phyloP scores from a whole-genome alignment of 2,329 filamentous ascomycete species.

The Ascochyta rabiei region DNA sequence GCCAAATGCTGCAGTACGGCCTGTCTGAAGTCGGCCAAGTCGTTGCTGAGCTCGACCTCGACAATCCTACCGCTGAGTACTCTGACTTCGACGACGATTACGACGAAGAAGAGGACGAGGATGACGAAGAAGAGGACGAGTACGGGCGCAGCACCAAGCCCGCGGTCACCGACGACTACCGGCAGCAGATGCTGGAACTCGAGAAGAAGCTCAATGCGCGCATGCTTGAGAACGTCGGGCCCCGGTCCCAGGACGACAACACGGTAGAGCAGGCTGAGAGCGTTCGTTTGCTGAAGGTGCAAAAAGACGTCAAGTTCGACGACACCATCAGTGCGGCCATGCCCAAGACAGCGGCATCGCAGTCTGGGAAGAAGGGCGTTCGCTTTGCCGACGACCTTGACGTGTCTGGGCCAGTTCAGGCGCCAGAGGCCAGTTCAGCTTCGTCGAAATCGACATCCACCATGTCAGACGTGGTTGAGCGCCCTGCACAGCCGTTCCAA shows the following conservation, averaged over 20 bases:
- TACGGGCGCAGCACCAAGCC: slow-evolving; percentile 74
- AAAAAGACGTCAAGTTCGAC: slow-evolving; percentile 47
- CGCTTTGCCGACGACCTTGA: slow-evolving; percentile 79
- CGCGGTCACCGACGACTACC: slow-evolving; percentile 75
- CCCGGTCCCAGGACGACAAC: slow-evolving; percentile 47
- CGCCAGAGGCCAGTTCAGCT: slow-evolving; percentile 7
- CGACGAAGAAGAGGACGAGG: slow-evolving; percentile 54
- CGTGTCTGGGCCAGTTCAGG: slow-evolving; percentile 59
- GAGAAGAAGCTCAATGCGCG: slow-evolving; percentile 74
- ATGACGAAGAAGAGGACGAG: slow-evolving; percentile 73
- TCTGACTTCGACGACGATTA: slow-evolving; percentile 58
- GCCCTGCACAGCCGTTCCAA: slow-evolving; percentile 21
- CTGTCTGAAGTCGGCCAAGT: slow-evolving; percentile 88
- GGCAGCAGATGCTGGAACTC: slow-evolving; percentile 81
- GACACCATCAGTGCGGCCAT: slow-evolving; percentile 22
- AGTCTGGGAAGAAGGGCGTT: slow-evolving; percentile 67
- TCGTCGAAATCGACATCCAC: slow-evolving; percentile 25
- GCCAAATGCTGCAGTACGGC: slow-evolving; percentile 90
- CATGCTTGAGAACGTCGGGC: slow-evolving; percentile 64
- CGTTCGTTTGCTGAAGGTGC: slow-evolving; percentile 61
- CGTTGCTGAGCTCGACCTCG: slow-evolving; percentile 87
- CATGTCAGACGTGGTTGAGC: slow-evolving; percentile 46
- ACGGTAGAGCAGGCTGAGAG: slow-evolving; percentile 59
- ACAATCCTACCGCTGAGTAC: slow-evolving; percentile 63
- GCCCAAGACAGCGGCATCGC: slow-evolving; percentile 5